These are phyloP conservation scores for Yamadazyma scolyti DNA, from an alignment of 805 yeast species.

Conservation along the genomic window DNA sequence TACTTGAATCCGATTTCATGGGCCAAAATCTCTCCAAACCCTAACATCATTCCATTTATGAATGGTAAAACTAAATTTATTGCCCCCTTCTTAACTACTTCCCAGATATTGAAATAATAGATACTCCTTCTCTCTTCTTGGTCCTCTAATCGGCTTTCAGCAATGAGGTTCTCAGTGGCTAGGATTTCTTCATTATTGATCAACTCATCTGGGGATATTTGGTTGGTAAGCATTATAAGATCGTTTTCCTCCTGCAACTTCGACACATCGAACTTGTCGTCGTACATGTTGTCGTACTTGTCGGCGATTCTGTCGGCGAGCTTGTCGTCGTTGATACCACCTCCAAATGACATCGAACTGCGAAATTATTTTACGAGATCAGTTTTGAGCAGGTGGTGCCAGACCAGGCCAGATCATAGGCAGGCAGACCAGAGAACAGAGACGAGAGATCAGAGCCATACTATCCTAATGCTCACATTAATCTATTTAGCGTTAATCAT, in stretches of 20 bases:
- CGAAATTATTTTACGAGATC: too few relatives aligned
- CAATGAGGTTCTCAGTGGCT: constrained; percentile 19
- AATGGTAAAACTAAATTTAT: constrained; percentile 83
- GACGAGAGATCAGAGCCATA: too few relatives aligned
- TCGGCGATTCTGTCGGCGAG: too few relatives aligned
- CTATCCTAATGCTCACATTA: not conserved
- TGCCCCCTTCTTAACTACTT: constrained; percentile 47
- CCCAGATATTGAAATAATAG: constrained; percentile 27
- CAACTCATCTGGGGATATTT: constrained; percentile 29
- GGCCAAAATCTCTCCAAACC: constrained; percentile 92
- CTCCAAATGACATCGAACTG: too few relatives aligned
- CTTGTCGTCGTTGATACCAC: too few relatives aligned
- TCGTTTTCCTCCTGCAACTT: constrained; percentile 16
- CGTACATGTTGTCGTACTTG: too few relatives aligned
- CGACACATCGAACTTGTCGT: constrained; percentile 7
- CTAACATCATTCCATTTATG: constrained; percentile 90
- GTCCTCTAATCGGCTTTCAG: constrained; percentile 9
- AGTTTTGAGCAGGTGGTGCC: too few relatives aligned
- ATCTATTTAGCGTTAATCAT: not conserved
- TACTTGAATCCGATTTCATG: constrained; percentile 84
- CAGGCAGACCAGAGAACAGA: too few relatives aligned
- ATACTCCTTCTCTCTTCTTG: constrained; percentile 6
- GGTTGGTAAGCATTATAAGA: constrained; percentile 18
- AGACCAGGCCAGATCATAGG: too few relatives aligned
- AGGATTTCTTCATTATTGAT: constrained; percentile 24